A percentile compares a stretch with the other conserved stretches of the same genome.
Evolutionary conservation across 768 basidiomycete genomes (phyloP).

Genomic region (Collybia sp.): DNA sequence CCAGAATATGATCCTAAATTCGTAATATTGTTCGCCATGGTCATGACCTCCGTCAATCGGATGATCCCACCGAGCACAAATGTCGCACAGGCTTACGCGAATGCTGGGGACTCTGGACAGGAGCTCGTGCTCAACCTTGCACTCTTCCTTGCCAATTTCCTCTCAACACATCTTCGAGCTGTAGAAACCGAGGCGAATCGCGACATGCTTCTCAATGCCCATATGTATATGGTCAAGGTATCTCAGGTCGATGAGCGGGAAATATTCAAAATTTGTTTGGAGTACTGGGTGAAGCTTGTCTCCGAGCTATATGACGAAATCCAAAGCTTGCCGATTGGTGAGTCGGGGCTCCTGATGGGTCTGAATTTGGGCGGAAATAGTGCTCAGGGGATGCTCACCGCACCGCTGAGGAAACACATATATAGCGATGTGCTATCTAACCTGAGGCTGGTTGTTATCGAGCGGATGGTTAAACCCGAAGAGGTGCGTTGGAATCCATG

Average conservation of each 20-base stretch:
- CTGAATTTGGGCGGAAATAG: constrained; percentile 75
- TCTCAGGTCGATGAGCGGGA: constrained; percentile 98
- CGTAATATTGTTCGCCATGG: constrained; percentile 95
- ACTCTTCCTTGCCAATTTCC: constrained; percentile 96
- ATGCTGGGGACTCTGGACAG: constrained; percentile 88
- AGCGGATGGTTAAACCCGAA: constrained; percentile 99
- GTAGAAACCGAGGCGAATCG: constrained; percentile 90
- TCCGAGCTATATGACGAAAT: constrained; percentile 97
- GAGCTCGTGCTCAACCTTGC: constrained; percentile 96
- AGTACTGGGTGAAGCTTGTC: constrained; percentile 96
- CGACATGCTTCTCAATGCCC: constrained; percentile 92
- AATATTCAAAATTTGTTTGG: constrained; percentile 98
- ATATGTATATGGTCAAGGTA: constrained; percentile 97
- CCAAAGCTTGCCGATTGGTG: constrained; percentile 84
- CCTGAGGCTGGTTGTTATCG: constrained; percentile 91
- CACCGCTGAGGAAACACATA: constrained; percentile 87
- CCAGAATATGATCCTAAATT: constrained; percentile 99
- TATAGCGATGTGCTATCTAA: constrained; percentile 95
- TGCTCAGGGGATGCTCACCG: constrained; percentile 63
- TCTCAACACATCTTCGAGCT: constrained; percentile 88
- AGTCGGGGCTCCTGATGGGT: constrained; percentile 83
- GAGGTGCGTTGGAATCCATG: constrained; percentile 51
- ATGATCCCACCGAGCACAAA: constrained; percentile 97
- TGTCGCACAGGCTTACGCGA: constrained; percentile 87
- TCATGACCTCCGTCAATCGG: constrained; percentile 95